Evolutionary conservation across 169 alveolate genomes (phyloP).

Genomic region (Toxoplasma gondii): DNA sequence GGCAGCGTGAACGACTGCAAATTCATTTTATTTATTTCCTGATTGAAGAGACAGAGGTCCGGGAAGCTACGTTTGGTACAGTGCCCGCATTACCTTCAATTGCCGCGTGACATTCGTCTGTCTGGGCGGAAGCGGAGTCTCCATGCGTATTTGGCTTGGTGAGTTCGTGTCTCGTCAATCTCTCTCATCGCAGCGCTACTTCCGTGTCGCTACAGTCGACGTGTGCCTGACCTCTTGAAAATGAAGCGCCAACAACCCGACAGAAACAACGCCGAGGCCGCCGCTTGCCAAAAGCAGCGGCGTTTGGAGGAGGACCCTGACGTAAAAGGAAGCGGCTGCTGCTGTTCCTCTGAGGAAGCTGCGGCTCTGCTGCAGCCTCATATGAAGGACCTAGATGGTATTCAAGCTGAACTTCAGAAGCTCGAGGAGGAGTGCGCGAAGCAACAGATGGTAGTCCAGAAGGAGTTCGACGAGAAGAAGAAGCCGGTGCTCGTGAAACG

Average conservation of each 20-base stretch:
- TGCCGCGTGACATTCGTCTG: no score
- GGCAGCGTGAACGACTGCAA: no score
- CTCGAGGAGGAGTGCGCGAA: conserved; percentile 90
- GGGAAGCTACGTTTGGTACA: no score
- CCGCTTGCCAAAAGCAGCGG: not conserved
- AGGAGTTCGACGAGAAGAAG: conserved; percentile 87
- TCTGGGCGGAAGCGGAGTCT: no score
- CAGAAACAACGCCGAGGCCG: not conserved
- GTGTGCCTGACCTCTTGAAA: not conserved
- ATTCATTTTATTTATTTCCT: no score
- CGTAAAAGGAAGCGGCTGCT: not conserved
- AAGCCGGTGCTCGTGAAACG: conserved; percentile 87
- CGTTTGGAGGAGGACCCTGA: conserved; percentile 2
- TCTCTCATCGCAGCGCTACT: no score
- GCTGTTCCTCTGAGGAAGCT: not conserved
- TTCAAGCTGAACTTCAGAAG: conserved; percentile 80
- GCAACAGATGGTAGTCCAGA: conserved; percentile 88
- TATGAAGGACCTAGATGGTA: conserved; percentile 54
- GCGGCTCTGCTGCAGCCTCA: conserved; percentile 47
- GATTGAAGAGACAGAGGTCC: no score
- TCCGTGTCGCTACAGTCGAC: no score
- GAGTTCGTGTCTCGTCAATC: no score
- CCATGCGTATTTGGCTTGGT: no score
- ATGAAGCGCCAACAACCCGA: conserved; percentile 19
- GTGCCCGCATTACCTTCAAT: no score